Conservation (phyloP, 192 early-diverging fungal genomes). For the Thoreauomyces humboldtii region DNA sequence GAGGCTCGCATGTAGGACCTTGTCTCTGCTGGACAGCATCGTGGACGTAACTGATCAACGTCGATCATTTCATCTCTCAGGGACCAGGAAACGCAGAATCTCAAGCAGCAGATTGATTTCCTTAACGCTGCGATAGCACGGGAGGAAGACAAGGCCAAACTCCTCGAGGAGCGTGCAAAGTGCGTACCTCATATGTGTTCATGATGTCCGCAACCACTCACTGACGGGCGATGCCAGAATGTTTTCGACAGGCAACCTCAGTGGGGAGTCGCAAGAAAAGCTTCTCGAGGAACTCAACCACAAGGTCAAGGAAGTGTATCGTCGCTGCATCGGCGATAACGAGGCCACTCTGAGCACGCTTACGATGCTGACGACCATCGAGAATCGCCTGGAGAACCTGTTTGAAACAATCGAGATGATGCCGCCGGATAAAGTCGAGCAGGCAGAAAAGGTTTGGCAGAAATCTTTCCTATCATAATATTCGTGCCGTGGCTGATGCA, state of each 20-base stretch:
- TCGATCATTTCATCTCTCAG: slow-evolving; percentile 13
- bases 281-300: slow-evolving; percentile 53
- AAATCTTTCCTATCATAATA: background rate
- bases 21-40: too few species aligned
- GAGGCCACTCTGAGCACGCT: slow-evolving; percentile 55
- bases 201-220: too few species aligned
- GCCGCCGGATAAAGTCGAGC: slow-evolving; percentile 59
- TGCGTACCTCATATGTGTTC: slow-evolving; percentile 19
- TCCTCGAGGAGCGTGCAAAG: slow-evolving; percentile 56
- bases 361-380: slow-evolving; percentile 57
- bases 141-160: slow-evolving; percentile 57
- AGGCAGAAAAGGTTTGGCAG: slow-evolving; percentile 56
- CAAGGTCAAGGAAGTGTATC: slow-evolving; percentile 60
- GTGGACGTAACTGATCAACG: too few species aligned
- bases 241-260: slow-evolving; percentile 41
- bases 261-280: slow-evolving; percentile 56
- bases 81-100: slow-evolving; percentile 51
- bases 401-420: slow-evolving; percentile 61
- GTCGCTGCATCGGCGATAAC: slow-evolving; percentile 53
- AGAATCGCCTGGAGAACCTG: slow-evolving; percentile 59
- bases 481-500: background rate
- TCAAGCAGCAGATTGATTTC: slow-evolving; percentile 58
- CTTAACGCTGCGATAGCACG: slow-evolving; percentile 50
- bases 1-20: slow-evolving; percentile 44
- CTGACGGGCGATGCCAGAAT: too few species aligned